Percentiles rank a stretch among this genome's conserved stretches.
Conservation (phyloP, 2,329 filamentous ascomycete species). For the Cercospora janseana region DNA sequence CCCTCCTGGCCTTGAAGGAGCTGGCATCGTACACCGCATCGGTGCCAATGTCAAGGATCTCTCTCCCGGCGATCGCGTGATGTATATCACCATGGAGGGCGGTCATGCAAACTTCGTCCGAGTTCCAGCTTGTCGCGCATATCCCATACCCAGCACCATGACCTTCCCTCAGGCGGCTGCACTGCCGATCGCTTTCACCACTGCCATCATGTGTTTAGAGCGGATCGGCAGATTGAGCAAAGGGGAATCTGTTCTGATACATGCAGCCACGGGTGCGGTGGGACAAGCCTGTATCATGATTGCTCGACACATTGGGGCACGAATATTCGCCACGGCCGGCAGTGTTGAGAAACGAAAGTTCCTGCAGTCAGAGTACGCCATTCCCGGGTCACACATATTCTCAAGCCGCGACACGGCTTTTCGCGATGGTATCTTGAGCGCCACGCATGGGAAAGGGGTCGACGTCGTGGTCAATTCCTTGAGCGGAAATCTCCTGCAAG, state of each 20-base stretch:
- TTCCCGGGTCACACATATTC: constrained; percentile 37
- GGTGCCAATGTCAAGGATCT: constrained; percentile 17
- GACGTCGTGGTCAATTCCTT: constrained; percentile 38
- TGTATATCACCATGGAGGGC: neutral
- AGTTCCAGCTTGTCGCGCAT: neutral
- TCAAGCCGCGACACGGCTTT: constrained; percentile 33
- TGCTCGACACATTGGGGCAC: constrained; percentile 26
- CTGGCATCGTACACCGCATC: constrained; percentile 14
- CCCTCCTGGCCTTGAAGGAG: constrained; percentile 10
- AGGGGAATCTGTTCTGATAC: constrained; percentile 39
- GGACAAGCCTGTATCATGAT: constrained; percentile 34
- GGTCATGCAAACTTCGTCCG: neutral
- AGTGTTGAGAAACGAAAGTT: constrained; percentile 17
- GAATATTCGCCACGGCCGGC: constrained; percentile 33
- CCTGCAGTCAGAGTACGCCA: constrained; percentile 27
- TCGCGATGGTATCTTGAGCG: neutral
- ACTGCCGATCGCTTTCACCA: constrained; percentile 23
- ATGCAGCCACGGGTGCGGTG: constrained; percentile 33
- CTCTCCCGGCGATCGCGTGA: constrained; percentile 8
- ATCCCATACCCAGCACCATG: constrained; percentile 5
- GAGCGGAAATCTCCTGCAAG: constrained; percentile 30
- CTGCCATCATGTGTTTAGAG: constrained; percentile 32
- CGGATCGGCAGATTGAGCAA: constrained; percentile 31
- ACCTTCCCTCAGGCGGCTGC: constrained; percentile 4
- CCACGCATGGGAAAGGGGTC: constrained; percentile 24